These are phyloP conservation scores for Fusarium palustre DNA, from an alignment of 2,329 filamentous ascomycete species.

Conservation along the genomic window DNA sequence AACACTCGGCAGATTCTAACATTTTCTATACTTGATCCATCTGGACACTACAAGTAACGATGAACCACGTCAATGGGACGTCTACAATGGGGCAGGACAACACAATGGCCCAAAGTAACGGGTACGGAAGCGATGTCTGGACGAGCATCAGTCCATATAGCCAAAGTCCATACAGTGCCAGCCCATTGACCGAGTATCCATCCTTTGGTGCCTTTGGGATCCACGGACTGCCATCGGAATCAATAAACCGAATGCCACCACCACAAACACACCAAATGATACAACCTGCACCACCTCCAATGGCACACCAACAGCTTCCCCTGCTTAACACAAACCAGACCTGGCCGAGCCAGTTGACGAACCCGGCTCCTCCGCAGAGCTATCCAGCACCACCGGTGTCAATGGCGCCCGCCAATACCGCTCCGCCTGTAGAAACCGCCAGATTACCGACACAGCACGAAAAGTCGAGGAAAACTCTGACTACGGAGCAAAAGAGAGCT, in stretches of 20 bases:
- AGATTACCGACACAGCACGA: conserved; percentile 56
- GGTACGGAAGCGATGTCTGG: conserved; percentile 63
- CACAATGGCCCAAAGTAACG: conserved; percentile 49
- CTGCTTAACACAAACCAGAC: conserved; percentile 72
- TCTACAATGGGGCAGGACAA: conserved; percentile 49
- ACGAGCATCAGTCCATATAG: conserved; percentile 71
- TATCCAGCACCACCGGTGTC: conserved; percentile 71
- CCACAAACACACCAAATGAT: conserved; percentile 51
- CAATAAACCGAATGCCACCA: conserved; percentile 65
- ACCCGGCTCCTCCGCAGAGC: conserved; percentile 64
- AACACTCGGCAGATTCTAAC: background rate
- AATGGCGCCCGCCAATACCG: conserved; percentile 68
- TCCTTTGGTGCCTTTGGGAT: conserved; percentile 67
- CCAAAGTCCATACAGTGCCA: conserved; percentile 64
- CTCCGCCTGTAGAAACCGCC: conserved; percentile 55
- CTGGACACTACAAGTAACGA: conserved; percentile 41
- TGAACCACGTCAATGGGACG: conserved; percentile 52
- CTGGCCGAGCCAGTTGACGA: conserved; percentile 87
- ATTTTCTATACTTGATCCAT: conserved; percentile 18
- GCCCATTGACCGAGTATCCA: conserved; percentile 74
- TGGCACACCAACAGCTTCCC: conserved; percentile 70
- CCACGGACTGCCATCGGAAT: conserved; percentile 63
- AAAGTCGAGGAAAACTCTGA: conserved; percentile 86
- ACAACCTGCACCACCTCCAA: conserved; percentile 52
- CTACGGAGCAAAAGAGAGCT: conserved; percentile 85